Base-by-base conservation (phyloP, 495 filamentous ascomycete species). In the Ramalina intermedia region DNA sequence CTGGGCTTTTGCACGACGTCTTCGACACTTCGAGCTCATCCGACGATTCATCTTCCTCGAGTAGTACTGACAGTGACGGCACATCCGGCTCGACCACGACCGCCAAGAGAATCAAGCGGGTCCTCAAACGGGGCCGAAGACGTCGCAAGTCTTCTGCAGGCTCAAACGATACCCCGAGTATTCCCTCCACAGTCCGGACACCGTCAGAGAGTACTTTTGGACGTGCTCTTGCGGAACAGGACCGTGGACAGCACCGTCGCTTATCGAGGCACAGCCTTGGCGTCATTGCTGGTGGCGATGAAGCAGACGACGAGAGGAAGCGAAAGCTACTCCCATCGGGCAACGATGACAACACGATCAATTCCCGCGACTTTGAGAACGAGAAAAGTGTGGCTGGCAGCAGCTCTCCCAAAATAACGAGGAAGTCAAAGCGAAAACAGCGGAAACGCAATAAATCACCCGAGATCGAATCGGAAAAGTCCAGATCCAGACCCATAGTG, bases 1-100 rank as follows among this genome's bases (percentile, higher is more conserved):
- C 88, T 4, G 88, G 88, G 48, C 75, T 90, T 0, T 69, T 88
- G n/a, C 82, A 82, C 8, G 81, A 83, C 23, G 83, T 88, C 57
- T 71, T 94, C 61, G 78, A 85, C 54, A 75, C 76, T 17, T 84
- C 82, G 5, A 79, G 73, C 54, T 74, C 72, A 16, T 84, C 80
- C 1, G 66, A 74, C 46, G 70, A 73, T 50, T 69, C 74, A 11
- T 68, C 59, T 59, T 70, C 57, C n/a, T 74, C 69, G 12, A 83
- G 76, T 20, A 74, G 75, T 33, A 79, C 75, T 40, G 80, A 82
- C 50, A 81, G 78, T 0, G 81, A 81, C 51, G 72, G 63, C 44
- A 79, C 75, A 1, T 76, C 75, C 7, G 81, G 76, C 17, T 89
- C 85, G 0, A 76, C 82, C 58, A 82, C 80, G 5, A 81, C 84